A percentile compares a stretch with the other conserved stretches of the same genome.
These are phyloP conservation scores for Leccinellum albellum DNA, from an alignment of 768 basidiomycete genomes.

Conservation along the genomic window DNA sequence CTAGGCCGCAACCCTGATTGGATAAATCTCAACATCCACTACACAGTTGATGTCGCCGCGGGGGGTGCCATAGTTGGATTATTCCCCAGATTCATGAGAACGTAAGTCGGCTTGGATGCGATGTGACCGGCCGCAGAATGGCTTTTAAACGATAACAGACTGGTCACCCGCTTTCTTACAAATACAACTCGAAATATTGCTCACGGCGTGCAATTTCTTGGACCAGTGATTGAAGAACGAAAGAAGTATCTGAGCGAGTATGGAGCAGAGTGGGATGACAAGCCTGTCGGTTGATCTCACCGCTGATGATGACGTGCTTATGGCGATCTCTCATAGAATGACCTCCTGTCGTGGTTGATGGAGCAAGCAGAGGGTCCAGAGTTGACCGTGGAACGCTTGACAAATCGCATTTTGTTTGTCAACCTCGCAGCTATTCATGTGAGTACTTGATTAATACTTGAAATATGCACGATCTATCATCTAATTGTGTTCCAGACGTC, in stretches of 20 bases:
- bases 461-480: background rate
- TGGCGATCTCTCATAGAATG: background rate
- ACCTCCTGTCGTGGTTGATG: background rate
- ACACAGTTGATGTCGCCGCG: slow-evolving; percentile 26
- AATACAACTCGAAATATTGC: background rate
- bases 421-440: background rate
- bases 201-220: background rate
- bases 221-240: slow-evolving; percentile 3
- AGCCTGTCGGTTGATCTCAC: background rate
- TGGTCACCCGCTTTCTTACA: background rate
- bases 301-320: background rate
- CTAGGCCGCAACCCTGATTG: background rate
- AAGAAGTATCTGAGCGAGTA: background rate
- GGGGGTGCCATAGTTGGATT: background rate
- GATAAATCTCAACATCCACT: slow-evolving; percentile 27
- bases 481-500: background rate
- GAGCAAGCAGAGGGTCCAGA: slow-evolving; percentile 8
- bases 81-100: slow-evolving; percentile 23
- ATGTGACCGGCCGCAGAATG: background rate
- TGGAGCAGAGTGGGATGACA: background rate
- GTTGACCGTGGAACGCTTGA: background rate
- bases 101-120: background rate
- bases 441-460: background rate
- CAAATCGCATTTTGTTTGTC: background rate
- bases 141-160: background rate